phyloP scores from a whole-genome alignment of 768 basidiomycete species.

The Auriscalpium vulgare region DNA sequence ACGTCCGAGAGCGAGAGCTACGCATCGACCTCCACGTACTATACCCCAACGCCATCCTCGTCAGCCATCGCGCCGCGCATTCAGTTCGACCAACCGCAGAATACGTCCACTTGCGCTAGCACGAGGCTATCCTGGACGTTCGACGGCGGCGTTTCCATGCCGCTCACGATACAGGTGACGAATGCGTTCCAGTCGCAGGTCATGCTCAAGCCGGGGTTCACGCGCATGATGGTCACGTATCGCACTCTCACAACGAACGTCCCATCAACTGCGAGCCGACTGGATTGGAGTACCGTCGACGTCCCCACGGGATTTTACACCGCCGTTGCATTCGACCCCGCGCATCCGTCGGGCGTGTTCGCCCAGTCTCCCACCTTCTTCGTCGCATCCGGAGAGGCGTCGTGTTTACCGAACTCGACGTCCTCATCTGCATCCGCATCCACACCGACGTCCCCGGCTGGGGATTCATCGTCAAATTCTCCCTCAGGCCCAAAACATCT shows the following conservation, averaged over 20 bases:
- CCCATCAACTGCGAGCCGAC: slow-evolving; percentile 16
- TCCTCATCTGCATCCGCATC: neutral
- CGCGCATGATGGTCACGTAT: slow-evolving; percentile 8
- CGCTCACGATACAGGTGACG: slow-evolving; percentile 19
- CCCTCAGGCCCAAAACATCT: slow-evolving; percentile 1
- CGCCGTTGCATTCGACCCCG: slow-evolving; percentile 20
- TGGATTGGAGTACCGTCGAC: slow-evolving; percentile 25
- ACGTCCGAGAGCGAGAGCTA: too few relatives aligned
- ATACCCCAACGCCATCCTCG: neutral
- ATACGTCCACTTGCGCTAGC: slow-evolving; percentile 23
- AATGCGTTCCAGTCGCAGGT: slow-evolving; percentile 12
- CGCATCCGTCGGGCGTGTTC: slow-evolving; percentile 10
- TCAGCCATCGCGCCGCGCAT: neutral
- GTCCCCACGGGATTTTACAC: slow-evolving; percentile 28
- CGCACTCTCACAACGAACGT: slow-evolving; percentile 22
- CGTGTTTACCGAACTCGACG: neutral
- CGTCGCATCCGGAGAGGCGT: slow-evolving; percentile 20
- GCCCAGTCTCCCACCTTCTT: slow-evolving; percentile 25
- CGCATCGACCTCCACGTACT: neutral
- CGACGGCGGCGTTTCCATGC: slow-evolving; percentile 2
- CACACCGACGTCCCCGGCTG: neutral
- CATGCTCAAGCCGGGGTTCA: neutral
- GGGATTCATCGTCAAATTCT: too few relatives aligned
- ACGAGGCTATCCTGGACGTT: slow-evolving; percentile 22
- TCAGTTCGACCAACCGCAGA: slow-evolving; percentile 18